A percentile compares a stretch with the other conserved stretches of the same genome.
Evolutionary conservation across 2,329 filamentous ascomycete species (phyloP).

Genomic region (Dothiorella sarmentorum): DNA sequence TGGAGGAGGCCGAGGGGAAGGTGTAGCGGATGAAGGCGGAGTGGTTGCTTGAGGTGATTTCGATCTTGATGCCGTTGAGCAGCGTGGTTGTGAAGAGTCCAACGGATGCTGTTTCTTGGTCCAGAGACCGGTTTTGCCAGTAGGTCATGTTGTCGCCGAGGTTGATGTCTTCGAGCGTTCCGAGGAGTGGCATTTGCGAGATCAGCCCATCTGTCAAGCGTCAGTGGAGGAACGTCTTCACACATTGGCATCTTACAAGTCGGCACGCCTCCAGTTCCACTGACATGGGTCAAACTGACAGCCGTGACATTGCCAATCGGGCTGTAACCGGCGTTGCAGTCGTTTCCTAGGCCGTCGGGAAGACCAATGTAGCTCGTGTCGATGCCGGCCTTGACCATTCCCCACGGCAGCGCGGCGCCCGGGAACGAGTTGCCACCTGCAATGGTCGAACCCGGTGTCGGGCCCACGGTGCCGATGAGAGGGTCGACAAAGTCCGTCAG

Average conservation of each 20-base stretch:
- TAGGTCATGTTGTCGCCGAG: conserved; percentile 42
- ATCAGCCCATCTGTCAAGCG: conserved; percentile 40
- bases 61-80: conserved; percentile 33
- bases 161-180: conserved; percentile 40
- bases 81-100: conserved; percentile 37
- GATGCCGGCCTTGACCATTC: conserved; percentile 41
- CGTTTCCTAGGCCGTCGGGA: conserved; percentile 29
- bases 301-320: conserved; percentile 40
- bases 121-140: conserved; percentile 34
- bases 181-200: conserved; percentile 41
- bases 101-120: conserved; percentile 33
- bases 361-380: conserved; percentile 34
- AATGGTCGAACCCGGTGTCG: conserved; percentile 39
- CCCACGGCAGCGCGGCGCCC: conserved; percentile 37
- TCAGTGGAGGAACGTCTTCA: not conserved
- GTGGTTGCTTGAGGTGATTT: conserved; percentile 37
- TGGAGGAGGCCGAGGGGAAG: conserved; percentile 32
- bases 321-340: conserved; percentile 42
- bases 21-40: conserved; percentile 38
- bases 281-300: conserved; percentile 39
- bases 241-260: conserved; percentile 13
- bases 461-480: conserved; percentile 41
- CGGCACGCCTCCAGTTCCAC: conserved; percentile 22
- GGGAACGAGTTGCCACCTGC: conserved; percentile 41
- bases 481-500: conserved; percentile 41